Evolutionary conservation across 2,329 filamentous ascomycete genomes (phyloP).

Genomic region (Nemania sp.): DNA sequence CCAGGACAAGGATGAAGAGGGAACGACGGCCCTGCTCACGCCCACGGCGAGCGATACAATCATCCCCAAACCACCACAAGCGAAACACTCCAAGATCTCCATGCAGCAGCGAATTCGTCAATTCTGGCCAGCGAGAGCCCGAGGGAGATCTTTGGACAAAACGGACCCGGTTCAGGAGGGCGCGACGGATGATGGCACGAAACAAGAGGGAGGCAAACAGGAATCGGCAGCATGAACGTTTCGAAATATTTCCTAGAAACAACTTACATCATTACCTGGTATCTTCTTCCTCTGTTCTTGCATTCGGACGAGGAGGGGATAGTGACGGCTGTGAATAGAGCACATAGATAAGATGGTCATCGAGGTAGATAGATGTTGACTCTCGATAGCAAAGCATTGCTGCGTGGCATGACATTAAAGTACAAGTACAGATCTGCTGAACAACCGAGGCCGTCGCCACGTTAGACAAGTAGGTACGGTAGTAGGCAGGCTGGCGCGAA

Average conservation of each 20-base stretch:
- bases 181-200: not conserved
- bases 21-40: not conserved
- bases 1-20: not conserved
- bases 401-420: conserved; percentile 15
- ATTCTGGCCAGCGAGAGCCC: conserved; percentile 5
- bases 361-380: conserved; percentile 1
- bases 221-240: not conserved
- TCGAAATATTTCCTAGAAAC: not conserved
- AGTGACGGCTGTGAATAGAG: not conserved
- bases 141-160: conserved; percentile 18
- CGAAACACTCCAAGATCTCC: conserved; percentile 8
- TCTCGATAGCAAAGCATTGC: conserved; percentile 7
- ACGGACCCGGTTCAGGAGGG: not conserved
- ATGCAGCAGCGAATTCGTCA: conserved; percentile 21
- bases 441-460: not conserved
- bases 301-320: not conserved
- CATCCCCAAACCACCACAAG: not conserved
- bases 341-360: conserved; percentile 8
- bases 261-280: conserved; percentile 8
- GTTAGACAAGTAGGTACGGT: not conserved
- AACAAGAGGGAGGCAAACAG: not conserved
- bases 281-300: not conserved
- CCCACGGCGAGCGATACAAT: not conserved
- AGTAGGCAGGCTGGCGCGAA: not conserved
- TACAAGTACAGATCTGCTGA: conserved; percentile 13